Base-by-base conservation (phyloP, 2,329 filamentous ascomycete species). In the Fusarium devonianum region DNA sequence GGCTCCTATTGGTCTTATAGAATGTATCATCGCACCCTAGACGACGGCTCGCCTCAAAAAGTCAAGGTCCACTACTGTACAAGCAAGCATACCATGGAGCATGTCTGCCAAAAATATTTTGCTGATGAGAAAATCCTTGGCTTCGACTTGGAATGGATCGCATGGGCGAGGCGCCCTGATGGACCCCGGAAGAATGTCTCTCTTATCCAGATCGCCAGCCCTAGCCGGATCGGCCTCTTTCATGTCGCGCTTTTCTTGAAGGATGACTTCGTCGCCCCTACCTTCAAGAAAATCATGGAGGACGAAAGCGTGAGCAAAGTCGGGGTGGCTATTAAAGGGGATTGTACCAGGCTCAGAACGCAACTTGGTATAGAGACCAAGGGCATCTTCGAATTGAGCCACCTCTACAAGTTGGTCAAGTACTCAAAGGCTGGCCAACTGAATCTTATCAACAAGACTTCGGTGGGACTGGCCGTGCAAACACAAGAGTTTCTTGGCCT, bases 131-230 rank as follows among this genome's bases (percentile, higher is more conserved):
- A 83, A 28, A 72, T 95, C 2, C 69, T 97, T n/a, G 92, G 92
- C 0, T 91, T 97, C 53, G 92, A 97, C 65, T 79, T 97, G 54
- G 93, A 97, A 73, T 97, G 93, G 92, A 78, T 84, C 41, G 58
- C 76, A 2, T 74, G 80, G 5, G 78, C 83, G 0, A 73, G 67
- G 5, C 76, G 68, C 14, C 62, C 57, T 7, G 68, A 78, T 3
- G 76, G 78, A 3, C 72, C 85, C 4, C 87, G 88, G 57, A 76
- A 80, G 40, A 90, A 92, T 53, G 82, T 95, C 6, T 92, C 89
- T 0, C 72, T 97, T 26, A 87, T 97, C 32, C 93, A 97, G 70
- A 70, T 97, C 16, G 90, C 92, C 1, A 89, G 85, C 51, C 82
- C 89, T 32, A 83, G 87, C 53, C 87, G 85, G 11, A 87, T 97